phyloP scores from a whole-genome alignment of 352 stramenopile species.

The Phytopythium aichiense region DNA sequence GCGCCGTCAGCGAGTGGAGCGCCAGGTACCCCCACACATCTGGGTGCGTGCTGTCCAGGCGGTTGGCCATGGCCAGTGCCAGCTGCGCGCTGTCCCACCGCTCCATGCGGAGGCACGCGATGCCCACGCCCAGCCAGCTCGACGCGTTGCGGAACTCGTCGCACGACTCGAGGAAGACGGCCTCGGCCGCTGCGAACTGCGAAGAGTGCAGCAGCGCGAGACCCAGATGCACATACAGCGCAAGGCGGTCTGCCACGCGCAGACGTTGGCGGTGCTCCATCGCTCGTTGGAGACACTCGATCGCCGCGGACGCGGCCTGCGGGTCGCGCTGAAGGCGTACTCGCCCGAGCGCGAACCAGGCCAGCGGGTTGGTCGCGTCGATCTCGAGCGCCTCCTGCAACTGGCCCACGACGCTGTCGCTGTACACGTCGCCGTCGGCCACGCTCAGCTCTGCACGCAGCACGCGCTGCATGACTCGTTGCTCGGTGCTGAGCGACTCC shows the following conservation, averaged over 20 bases:
- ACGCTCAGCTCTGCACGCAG: conserved; percentile 43
- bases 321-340: conserved; percentile 40
- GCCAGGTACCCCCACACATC: conserved; percentile 81
- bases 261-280: conserved; percentile 32
- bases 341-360: conserved; percentile 54
- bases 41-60: conserved; percentile 53
- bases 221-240: conserved; percentile 50
- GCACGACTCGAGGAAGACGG: conserved; percentile 49
- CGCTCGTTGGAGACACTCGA: conserved; percentile 50
- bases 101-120: conserved; percentile 63
- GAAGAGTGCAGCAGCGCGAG: conserved; percentile 60
- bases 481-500: conserved; percentile 36
- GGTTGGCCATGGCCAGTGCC: conserved; percentile 73
- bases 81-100: conserved; percentile 47
- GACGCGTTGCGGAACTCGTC: conserved; percentile 67
- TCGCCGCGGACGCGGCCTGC: conserved; percentile 27
- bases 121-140: conserved; percentile 75
- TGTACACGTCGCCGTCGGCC: conserved; percentile 14
- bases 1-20: conserved; percentile 38
- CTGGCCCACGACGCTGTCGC: conserved; percentile 24
- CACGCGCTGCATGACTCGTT: conserved; percentile 48
- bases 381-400: conserved; percentile 57
- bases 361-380: conserved; percentile 43
- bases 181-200: conserved; percentile 50
- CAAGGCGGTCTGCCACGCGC: conserved; percentile 24